phyloP scores from a whole-genome alignment of 495 filamentous ascomycete genomes.

The Daldinia vernicosa region DNA sequence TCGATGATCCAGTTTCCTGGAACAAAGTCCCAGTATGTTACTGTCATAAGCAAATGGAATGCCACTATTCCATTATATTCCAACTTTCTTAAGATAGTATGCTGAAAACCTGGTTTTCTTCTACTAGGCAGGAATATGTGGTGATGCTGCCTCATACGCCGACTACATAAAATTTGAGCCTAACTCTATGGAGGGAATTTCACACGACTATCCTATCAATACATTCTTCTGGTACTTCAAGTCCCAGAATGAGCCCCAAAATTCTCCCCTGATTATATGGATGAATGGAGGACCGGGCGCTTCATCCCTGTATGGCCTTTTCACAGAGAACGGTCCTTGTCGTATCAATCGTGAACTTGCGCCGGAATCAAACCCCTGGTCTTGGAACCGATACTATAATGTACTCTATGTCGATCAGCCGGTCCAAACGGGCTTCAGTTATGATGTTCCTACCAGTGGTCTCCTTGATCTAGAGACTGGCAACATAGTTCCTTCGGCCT shows the following conservation, averaged over 20 bases:
- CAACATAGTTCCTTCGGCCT: slow-evolving; percentile 32
- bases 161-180: slow-evolving; percentile 57
- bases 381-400: slow-evolving; percentile 74
- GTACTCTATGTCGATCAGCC: slow-evolving; percentile 76
- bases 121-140: slow-evolving; percentile 41
- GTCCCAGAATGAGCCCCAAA: slow-evolving; percentile 63
- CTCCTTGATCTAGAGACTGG: slow-evolving; percentile 48
- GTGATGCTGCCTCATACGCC: slow-evolving; percentile 52
- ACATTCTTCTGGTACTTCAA: slow-evolving; percentile 85
- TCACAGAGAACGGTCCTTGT: slow-evolving; percentile 64
- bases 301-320: slow-evolving; percentile 67
- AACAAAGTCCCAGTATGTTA: background rate
- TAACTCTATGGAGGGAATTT: slow-evolving; percentile 29
- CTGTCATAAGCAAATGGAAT: background rate
- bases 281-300: slow-evolving; percentile 70
- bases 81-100: background rate
- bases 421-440: slow-evolving; percentile 62
- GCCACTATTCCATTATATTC: background rate
- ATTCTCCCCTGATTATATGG: slow-evolving; percentile 70
- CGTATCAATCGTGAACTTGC: slow-evolving; percentile 51
- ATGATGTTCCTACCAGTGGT: slow-evolving; percentile 56
- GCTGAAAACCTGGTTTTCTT: background rate
- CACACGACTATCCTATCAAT: slow-evolving; percentile 69
- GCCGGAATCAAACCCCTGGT: slow-evolving; percentile 61
- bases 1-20: background rate